A percentile compares a stretch with the other conserved stretches of the same genome.
These are phyloP conservation scores for Sisymbrium altissimum DNA, from an alignment of 345 rosid genomes.

Conservation along the genomic window DNA sequence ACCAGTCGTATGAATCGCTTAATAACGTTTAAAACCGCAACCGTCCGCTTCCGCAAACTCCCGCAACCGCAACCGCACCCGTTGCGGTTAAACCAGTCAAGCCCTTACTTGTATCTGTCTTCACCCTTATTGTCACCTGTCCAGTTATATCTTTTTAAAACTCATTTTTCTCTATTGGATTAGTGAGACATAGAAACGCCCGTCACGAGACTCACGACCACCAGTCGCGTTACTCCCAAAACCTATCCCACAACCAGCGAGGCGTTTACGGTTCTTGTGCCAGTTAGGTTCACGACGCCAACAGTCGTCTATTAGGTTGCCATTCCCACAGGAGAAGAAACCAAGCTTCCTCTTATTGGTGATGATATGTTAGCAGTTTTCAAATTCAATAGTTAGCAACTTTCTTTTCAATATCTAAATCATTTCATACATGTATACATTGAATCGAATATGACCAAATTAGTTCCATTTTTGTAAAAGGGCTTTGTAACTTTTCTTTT, in stretches of 20 bases:
- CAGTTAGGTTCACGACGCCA: constrained; percentile 47
- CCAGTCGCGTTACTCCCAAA: constrained; percentile 44
- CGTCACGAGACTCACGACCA: constrained; percentile 44
- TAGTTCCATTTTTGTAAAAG: background rate
- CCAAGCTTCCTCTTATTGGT: constrained; percentile 17
- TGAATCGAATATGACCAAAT: background rate
- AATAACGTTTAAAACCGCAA: too few relatives aligned
- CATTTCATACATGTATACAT: background rate
- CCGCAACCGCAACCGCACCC: too few relatives aligned
- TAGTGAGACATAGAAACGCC: constrained; percentile 40
- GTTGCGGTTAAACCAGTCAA: too few relatives aligned
- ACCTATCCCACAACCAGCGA: constrained; percentile 40
- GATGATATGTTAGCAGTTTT: too few relatives aligned
- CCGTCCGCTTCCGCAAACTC: too few relatives aligned
- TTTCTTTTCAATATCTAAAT: background rate
- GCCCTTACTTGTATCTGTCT: too few relatives aligned
- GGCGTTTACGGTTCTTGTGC: constrained; percentile 47
- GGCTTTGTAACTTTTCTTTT: background rate
- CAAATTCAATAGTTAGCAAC: too few relatives aligned
- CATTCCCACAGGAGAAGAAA: constrained; percentile 24
- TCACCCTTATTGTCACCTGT: constrained; percentile 84
- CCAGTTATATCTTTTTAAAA: background rate
- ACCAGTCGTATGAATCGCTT: too few relatives aligned
- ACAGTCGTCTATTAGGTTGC: constrained; percentile 42
- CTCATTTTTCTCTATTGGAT: constrained; percentile 24